Evolutionary conservation across 148 eudicot species (phyloP).

Genomic region (Spergularia marina): DNA sequence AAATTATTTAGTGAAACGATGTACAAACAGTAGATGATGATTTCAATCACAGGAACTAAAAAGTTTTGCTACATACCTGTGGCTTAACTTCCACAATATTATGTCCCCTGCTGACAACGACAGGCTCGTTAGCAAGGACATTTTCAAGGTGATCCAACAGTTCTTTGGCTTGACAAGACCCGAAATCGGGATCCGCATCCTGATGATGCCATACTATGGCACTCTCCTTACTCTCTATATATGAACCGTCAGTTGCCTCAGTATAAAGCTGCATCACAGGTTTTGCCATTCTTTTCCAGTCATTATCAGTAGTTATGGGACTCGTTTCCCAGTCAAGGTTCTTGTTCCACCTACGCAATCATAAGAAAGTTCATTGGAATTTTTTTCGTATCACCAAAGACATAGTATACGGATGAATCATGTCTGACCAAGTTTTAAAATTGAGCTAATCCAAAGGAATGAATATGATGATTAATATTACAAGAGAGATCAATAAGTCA

Average conservation of each 20-base stretch:
- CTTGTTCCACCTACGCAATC: constrained; percentile 50
- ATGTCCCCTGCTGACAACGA: constrained; percentile 57
- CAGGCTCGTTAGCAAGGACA: constrained; percentile 77
- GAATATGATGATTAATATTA: not conserved
- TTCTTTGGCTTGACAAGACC: constrained; percentile 70
- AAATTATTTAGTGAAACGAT: not conserved
- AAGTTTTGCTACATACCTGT: constrained; percentile 33
- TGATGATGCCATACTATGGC: constrained; percentile 77
- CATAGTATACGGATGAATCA: not conserved
- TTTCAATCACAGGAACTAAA: not conserved
- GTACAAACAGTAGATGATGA: not conserved
- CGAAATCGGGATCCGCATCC: constrained; percentile 63
- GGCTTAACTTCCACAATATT: constrained; percentile 79
- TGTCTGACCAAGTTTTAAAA: not conserved
- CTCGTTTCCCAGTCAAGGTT: constrained; percentile 53
- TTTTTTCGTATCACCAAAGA: not conserved
- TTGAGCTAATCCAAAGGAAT: not conserved
- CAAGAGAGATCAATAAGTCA: not conserved
- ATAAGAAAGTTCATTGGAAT: not conserved
- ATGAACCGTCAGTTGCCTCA: constrained; percentile 72
- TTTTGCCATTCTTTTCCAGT: constrained; percentile 62
- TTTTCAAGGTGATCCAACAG: constrained; percentile 62
- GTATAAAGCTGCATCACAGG: constrained; percentile 61
- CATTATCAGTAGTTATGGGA: constrained; percentile 32
- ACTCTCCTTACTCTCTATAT: constrained; percentile 61